phyloP scores from a whole-genome alignment of 768 basidiomycete species.

The Galerina sulciceps region DNA sequence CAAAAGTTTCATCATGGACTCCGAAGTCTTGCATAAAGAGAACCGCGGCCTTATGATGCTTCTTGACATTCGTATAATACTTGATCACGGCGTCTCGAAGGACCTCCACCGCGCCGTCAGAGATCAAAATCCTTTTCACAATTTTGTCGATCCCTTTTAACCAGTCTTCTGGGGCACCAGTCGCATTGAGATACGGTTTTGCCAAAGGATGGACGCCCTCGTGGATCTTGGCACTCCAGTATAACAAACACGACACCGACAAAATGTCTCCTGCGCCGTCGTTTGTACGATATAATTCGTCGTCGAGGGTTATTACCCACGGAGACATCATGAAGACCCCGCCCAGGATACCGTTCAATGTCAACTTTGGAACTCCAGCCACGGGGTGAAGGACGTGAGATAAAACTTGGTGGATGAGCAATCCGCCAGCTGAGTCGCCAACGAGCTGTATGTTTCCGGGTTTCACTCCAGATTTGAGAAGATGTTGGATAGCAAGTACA shows the following conservation, averaged over 20 bases:
- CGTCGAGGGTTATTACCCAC: slow-evolving; percentile 35
- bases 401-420: slow-evolving; percentile 38
- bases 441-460: slow-evolving; percentile 36
- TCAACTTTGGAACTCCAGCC: slow-evolving; percentile 26
- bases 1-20: slow-evolving; percentile 24
- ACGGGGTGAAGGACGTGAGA: slow-evolving; percentile 42
- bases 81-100: slow-evolving; percentile 30
- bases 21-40: slow-evolving; percentile 22
- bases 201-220: slow-evolving; percentile 19
- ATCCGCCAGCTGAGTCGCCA: slow-evolving; percentile 46
- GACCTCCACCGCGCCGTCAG: slow-evolving; percentile 30
- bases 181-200: slow-evolving; percentile 27
- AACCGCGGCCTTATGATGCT: slow-evolving; percentile 15
- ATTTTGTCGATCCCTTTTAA: slow-evolving; percentile 27
- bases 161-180: slow-evolving; percentile 31
- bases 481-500: slow-evolving; percentile 31
- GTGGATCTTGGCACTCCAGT: slow-evolving; percentile 23
- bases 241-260: slow-evolving; percentile 6
- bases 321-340: slow-evolving; percentile 43
- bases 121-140: slow-evolving; percentile 30
- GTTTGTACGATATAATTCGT: slow-evolving; percentile 19
- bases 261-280: slow-evolving; percentile 27
- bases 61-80: slow-evolving; percentile 20
- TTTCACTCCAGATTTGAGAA: slow-evolving; percentile 31
- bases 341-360: slow-evolving; percentile 26